Conservation (phyloP, 2,329 filamentous ascomycete species). For the Xylariaceae sp. region DNA sequence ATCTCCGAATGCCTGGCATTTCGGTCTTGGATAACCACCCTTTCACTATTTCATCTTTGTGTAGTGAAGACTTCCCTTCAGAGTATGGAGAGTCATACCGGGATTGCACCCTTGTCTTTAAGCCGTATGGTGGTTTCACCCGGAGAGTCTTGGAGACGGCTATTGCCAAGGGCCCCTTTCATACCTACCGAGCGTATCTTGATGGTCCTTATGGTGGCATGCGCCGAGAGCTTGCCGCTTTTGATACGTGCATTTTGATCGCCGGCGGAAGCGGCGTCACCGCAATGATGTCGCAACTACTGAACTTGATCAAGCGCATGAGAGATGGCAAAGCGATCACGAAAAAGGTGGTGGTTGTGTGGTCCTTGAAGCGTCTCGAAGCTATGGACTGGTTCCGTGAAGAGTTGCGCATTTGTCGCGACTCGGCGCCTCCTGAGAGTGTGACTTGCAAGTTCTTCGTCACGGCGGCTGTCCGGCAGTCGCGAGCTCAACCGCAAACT, state of each 20-base stretch:
- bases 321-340: constrained; percentile 91
- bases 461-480: constrained; percentile 64
- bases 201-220: constrained; percentile 95
- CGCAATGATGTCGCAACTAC: constrained; percentile 81
- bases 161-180: constrained; percentile 78
- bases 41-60: constrained; percentile 89
- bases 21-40: constrained; percentile 89
- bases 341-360: constrained; percentile 85
- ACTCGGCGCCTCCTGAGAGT: constrained; percentile 80
- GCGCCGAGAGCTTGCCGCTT: constrained; percentile 81
- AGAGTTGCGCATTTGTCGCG: constrained; percentile 84
- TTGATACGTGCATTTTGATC: constrained; percentile 89
- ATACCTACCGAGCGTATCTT: constrained; percentile 86
- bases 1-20: constrained; percentile 88
- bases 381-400: constrained; percentile 98
- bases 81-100: constrained; percentile 83
- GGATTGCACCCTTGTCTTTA: constrained; percentile 86
- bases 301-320: constrained; percentile 95
- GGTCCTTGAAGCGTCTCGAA: constrained; percentile 85
- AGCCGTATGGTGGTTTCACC: constrained; percentile 88
- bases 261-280: constrained; percentile 94
- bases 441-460: constrained; percentile 95
- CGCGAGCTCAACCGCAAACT: constrained; percentile 28
- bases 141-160: constrained; percentile 76
- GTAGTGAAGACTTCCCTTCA: constrained; percentile 88